Evolutionary conservation across 805 yeast genomes (phyloP), one percentile per base, ranked within the genome.

Genomic region (Saturnispora serradocipensis): DNA sequence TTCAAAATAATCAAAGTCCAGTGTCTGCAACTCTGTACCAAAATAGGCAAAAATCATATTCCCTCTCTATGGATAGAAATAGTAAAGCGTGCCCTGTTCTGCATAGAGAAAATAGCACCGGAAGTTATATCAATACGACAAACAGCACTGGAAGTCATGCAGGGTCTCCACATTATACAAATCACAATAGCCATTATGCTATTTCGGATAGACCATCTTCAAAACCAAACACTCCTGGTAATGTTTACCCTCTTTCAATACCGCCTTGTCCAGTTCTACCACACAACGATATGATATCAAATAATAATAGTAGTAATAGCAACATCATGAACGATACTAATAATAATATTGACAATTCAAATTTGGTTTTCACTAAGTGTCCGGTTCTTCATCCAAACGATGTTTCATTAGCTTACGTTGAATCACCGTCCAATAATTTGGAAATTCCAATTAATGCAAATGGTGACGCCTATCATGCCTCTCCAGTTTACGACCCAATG

Each of bases 351-450:
- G 51, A 45, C 15, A 40, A 39, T 4, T 36, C 50, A 30, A 52
- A 48, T 20, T 44, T 58, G 6, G 44, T 48, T 10, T 49, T 61
- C 6, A 56, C 55, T n/a, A 61, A 59, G 52, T 65, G 68, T 45
- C 67, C 68, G 0, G 56, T 64, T 24, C 46, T 65, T 36, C 63
- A 65, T 49, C 61, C 67, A 2, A 36, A 43, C 38, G 67, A 60
- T n/a, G 18, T 48, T 16, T 16, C 45, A 42, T 47, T 46, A 24
- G 35, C 44, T 34, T 49, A 30, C 30, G 38, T 46, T 20, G 43
- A 36, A 22, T 35, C 30, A 22, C 25, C 18, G 36, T 18, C 48
- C 13, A 44, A 43, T 20, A 25, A 43, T 30, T 45, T 35, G 25
- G 47, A 46, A 36, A 46, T 35, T 28, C 48, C 43, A 22, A 49